Conservation (phyloP, 2,329 filamentous ascomycete species). For the Aspergillus sp. region DNA sequence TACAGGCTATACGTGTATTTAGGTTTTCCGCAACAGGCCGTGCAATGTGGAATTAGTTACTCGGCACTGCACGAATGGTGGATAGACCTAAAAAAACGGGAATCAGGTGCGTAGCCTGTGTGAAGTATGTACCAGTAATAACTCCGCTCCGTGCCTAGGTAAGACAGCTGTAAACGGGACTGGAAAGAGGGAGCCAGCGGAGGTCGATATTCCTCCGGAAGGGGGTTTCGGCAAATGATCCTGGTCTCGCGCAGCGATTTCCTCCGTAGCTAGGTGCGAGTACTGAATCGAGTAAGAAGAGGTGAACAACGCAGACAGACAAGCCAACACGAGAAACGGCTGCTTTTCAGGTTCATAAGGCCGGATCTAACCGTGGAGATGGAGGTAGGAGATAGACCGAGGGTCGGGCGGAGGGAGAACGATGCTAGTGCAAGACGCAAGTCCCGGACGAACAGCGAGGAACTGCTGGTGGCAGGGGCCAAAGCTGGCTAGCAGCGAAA, state of each 20-base stretch:
- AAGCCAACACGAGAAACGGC: neutral
- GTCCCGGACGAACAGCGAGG: too few species aligned
- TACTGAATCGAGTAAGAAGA: neutral
- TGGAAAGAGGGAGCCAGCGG: neutral
- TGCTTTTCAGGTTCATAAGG: neutral
- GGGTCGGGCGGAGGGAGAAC: slow-evolving; percentile 2
- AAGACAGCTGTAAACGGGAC: neutral
- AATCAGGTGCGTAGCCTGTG: neutral
- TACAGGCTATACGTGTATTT: neutral
- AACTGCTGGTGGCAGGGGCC: too few species aligned
- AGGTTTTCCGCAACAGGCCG: neutral
- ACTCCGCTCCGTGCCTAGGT: slow-evolving; percentile 1
- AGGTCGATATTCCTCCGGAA: neutral
- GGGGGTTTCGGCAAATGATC: neutral
- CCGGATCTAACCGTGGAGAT: slow-evolving; percentile 4
- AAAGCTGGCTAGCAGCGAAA: neutral
- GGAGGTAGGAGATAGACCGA: neutral
- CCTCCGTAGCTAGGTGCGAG: too few species aligned
- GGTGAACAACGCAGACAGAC: neutral
- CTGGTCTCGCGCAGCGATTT: neutral
- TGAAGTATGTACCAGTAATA: neutral
- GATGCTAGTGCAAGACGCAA: neutral
- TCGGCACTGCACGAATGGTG: neutral
- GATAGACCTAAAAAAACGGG: neutral
- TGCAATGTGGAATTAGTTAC: neutral